Base-by-base conservation (phyloP, 371 early-diverging fungal genomes). In the Lichtheimia ramosa region DNA sequence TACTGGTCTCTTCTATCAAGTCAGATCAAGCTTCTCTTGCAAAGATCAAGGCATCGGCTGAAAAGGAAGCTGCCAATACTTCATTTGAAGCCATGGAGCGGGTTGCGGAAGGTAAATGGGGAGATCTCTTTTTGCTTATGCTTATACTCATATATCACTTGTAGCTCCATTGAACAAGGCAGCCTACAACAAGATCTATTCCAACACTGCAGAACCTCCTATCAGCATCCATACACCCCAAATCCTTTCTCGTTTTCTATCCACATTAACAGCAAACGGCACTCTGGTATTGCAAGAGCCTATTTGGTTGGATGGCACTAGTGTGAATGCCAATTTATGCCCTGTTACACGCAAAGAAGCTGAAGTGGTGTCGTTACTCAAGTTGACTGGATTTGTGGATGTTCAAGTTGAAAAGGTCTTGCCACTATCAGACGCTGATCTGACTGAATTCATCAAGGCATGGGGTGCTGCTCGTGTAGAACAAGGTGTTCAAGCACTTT, bases 61-160 rank as follows among this genome's bases (percentile, higher is more conserved):
- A 71, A 59, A 58, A 63, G 16, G 68, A 69, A 46, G 70, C 69
- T 13, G 51, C 92, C 86, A 28, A 82, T 81, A 61, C 65, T 27
- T 70, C 76, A 6, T 79, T 79, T 62, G 79, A 79, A 64, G 73
- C 67, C 1, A 34, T 79, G 23, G 79, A 79, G 42, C 66, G 79
- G 51, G 74, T 79, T 24, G 64, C 74, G 16, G 79, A 79, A 58
- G 78, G 78, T 77, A 66, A 69, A 21, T n/a, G 12, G 5, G 27
- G 40, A 15, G 12, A 60, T 24, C 43, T 10, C 25, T 66, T 82
- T 7, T 79, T 83, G n/a, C n/a, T n/a, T n/a, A n/a, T n/a, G n/a
- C n/a, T 24, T 3, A 13, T 58, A 14, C 6, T 21, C 4, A 28
- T 15, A 20, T 25, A 25, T 46, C 16, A 28, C 48, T 48, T 39